Evolutionary conservation across 108 stramenopile genomes (phyloP).

Genomic region (Schizochytrium sp.): DNA sequence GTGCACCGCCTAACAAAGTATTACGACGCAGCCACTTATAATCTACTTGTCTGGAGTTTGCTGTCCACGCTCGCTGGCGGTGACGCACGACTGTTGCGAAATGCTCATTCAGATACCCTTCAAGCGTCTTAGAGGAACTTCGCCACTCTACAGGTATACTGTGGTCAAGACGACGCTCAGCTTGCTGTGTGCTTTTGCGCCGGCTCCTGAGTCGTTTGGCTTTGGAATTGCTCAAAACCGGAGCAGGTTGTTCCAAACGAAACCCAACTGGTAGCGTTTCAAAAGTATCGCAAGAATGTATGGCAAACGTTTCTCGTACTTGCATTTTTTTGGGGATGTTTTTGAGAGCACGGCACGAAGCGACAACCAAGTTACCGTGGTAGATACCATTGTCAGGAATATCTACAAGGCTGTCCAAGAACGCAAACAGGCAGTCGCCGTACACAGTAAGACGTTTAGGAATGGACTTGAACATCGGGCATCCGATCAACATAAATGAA

Average conservation of each 20-base stretch:
- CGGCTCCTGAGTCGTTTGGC: background rate
- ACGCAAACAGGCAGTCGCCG: slow-evolving; percentile 21
- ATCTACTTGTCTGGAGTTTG: background rate
- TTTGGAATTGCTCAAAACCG: background rate
- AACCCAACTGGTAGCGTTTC: background rate
- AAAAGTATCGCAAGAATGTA: background rate
- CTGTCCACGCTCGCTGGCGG: slow-evolving; percentile 22
- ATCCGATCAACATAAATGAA: background rate
- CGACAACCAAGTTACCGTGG: background rate
- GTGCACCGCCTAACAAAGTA: background rate
- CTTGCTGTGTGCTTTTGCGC: slow-evolving; percentile 30
- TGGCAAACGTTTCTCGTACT: background rate
- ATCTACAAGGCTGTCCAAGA: background rate
- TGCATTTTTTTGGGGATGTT: background rate
- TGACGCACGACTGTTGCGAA: background rate
- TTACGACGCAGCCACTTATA: background rate
- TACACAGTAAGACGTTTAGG: background rate
- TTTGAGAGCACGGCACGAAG: background rate
- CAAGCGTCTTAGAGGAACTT: background rate
- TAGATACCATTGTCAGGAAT: background rate
- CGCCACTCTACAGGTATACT: background rate
- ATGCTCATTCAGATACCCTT: background rate
- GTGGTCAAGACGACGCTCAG: background rate
- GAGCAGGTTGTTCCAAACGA: background rate
- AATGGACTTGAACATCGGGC: background rate